Conservation (phyloP, 169 alveolate genomes). For the Plasmodium reichenowi region DNA sequence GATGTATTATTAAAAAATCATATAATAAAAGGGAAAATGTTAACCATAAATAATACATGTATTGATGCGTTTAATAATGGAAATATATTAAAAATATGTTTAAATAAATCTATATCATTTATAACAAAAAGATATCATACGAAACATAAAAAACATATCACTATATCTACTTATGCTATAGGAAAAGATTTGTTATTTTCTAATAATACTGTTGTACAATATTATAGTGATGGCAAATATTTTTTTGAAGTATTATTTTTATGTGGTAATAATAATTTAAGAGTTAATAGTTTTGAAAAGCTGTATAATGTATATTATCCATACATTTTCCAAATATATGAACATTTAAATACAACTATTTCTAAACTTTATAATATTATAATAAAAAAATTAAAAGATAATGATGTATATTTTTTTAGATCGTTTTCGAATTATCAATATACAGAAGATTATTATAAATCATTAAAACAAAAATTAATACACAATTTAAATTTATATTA, state of each 20-base stretch:
- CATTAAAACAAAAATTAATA: conserved; percentile 68
- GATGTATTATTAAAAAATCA: conserved; percentile 36
- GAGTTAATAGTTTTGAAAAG: conserved; percentile 61
- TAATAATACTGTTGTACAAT: conserved; percentile 73
- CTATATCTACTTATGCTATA: conserved; percentile 20
- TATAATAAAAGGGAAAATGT: conserved; percentile 72
- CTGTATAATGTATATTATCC: conserved; percentile 47
- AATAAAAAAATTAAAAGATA: conserved; percentile 7
- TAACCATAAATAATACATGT: conserved; percentile 50
- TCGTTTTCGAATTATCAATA: conserved; percentile 28
- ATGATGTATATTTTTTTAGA: conserved; percentile 46
- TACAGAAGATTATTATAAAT: conserved; percentile 28
- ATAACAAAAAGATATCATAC: conserved; percentile 9
- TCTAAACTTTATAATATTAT: conserved; percentile 39
- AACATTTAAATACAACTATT: conserved; percentile 24
- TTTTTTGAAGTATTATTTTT: conserved; percentile 57
- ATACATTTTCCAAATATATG: conserved; percentile 40
- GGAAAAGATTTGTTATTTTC: conserved; percentile 47
- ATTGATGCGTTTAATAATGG: conserved; percentile 24
- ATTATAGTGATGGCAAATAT: conserved; percentile 63
- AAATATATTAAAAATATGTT: conserved; percentile 60
- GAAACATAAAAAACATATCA: conserved; percentile 1
- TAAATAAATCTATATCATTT: conserved; percentile 47
- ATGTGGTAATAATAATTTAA: conserved; percentile 72
- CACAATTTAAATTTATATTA: conserved; percentile 34